phyloP scores from a whole-genome alignment of 345 rosid genomes.

The Arabidopsis suecica region DNA sequence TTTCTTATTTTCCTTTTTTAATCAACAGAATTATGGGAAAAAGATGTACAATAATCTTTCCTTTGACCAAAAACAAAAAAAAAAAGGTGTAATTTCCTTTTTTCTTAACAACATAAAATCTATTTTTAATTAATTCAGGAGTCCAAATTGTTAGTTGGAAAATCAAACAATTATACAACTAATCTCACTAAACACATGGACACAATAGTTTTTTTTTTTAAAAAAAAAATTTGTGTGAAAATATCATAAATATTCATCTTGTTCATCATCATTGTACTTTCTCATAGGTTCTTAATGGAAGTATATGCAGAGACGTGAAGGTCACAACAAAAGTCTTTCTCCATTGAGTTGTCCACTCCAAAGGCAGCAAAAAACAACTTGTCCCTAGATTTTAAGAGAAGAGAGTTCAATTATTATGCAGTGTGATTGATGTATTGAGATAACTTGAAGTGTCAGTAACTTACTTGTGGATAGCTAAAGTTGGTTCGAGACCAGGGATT shows the following conservation, averaged over 20 bases:
- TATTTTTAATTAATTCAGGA: conserved; percentile 1
- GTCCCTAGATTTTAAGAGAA: conserved; percentile 54
- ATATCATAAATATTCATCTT: neutral
- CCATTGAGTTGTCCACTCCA: conserved; percentile 68
- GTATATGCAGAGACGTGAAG: conserved; percentile 69
- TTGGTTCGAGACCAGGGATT: conserved; percentile 64
- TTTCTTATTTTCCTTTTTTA: conserved; percentile 9
- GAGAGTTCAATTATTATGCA: neutral
- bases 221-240: neutral
- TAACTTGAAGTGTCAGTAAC: conserved; percentile 18
- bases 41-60: neutral
- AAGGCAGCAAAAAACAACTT: conserved; percentile 65
- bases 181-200: neutral
- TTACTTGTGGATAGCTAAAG: conserved; percentile 66
- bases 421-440: conserved; percentile 23
- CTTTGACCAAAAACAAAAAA: neutral
- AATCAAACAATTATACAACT: neutral
- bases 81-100: neutral
- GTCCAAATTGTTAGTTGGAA: neutral
- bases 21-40: neutral
- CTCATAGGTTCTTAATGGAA: conserved; percentile 55
- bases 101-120: neutral
- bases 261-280: conserved; percentile 17
- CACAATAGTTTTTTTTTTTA: neutral
- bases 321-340: conserved; percentile 56